Conservation (phyloP, 2,329 filamentous ascomycete genomes). For the Diaporthe destruens region DNA sequence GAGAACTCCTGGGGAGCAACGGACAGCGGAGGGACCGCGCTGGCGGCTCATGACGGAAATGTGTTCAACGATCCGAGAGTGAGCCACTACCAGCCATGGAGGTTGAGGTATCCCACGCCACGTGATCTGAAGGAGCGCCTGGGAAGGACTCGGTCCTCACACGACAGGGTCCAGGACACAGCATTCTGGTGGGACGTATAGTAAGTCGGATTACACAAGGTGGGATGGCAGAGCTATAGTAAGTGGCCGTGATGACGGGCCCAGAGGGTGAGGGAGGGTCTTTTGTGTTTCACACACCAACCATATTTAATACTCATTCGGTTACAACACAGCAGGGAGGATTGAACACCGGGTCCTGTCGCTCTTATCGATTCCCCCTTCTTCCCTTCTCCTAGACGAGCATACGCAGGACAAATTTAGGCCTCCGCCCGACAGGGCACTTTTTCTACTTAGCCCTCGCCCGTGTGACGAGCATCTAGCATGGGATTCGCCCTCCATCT, state of each 20-base stretch:
- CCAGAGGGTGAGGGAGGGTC: not conserved
- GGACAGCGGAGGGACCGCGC: not conserved
- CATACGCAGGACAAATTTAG: conserved; percentile 22
- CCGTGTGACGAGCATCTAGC: not conserved
- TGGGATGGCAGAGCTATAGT: conserved; percentile 1
- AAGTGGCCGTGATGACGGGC: not conserved
- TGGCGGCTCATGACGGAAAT: not conserved
- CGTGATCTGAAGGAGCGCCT: conserved; percentile 38
- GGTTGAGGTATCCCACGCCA: conserved; percentile 41
- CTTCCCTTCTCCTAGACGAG: not conserved
- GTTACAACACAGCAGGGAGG: conserved; percentile 8
- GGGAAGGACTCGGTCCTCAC: conserved; percentile 1
- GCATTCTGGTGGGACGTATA: conserved; percentile 36
- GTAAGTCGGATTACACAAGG: not conserved
- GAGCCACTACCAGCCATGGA: conserved; percentile 40
- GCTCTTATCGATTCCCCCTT: not conserved
- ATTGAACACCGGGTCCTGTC: conserved; percentile 1
- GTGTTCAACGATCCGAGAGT: conserved; percentile 36
- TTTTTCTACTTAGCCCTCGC: conserved; percentile 23
- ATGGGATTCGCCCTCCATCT: conserved; percentile 1
- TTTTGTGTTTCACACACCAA: conserved; percentile 24
- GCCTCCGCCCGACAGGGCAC: not conserved
- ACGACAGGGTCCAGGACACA: conserved; percentile 25
- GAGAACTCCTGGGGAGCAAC: not conserved
- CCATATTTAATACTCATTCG: conserved; percentile 35